phyloP scores from a whole-genome alignment of 2,329 filamentous ascomycete genomes.

The Fusarium napiforme region DNA sequence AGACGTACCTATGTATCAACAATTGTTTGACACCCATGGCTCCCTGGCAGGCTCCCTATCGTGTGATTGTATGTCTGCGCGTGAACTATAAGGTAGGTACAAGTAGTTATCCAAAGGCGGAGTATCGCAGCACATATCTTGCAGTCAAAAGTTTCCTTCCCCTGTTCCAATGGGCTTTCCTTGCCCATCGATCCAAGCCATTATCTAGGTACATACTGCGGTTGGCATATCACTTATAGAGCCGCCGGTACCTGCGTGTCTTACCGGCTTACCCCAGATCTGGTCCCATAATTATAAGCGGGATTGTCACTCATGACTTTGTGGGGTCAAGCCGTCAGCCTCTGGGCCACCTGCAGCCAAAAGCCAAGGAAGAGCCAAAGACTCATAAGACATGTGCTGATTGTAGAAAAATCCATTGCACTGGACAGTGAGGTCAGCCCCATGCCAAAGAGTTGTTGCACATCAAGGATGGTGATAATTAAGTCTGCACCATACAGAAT shows the following conservation, averaged over 20 bases:
- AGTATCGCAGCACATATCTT: not conserved
- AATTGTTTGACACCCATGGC: not conserved
- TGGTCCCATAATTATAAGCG: slow-evolving; percentile 22
- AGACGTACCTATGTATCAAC: not conserved
- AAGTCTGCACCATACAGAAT: not conserved
- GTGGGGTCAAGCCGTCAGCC: slow-evolving; percentile 4
- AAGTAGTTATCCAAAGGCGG: not conserved
- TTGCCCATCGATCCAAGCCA: not conserved
- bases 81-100: not conserved
- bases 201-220: not conserved
- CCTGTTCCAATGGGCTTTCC: not conserved
- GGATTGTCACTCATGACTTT: not conserved
- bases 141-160: too few species aligned
- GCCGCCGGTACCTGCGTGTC: slow-evolving; percentile 27
- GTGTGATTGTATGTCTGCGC: not conserved
- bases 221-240: not conserved
- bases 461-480: not conserved
- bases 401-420: slow-evolving; percentile 7
- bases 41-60: not conserved
- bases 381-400: slow-evolving; percentile 8
- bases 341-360: not conserved
- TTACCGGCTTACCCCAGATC: slow-evolving; percentile 39
- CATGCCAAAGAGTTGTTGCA: not conserved
- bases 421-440: not conserved
- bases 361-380: not conserved